phyloP scores from a whole-genome alignment of 2,329 filamentous ascomycete genomes.

The Colletotrichum navitas region DNA sequence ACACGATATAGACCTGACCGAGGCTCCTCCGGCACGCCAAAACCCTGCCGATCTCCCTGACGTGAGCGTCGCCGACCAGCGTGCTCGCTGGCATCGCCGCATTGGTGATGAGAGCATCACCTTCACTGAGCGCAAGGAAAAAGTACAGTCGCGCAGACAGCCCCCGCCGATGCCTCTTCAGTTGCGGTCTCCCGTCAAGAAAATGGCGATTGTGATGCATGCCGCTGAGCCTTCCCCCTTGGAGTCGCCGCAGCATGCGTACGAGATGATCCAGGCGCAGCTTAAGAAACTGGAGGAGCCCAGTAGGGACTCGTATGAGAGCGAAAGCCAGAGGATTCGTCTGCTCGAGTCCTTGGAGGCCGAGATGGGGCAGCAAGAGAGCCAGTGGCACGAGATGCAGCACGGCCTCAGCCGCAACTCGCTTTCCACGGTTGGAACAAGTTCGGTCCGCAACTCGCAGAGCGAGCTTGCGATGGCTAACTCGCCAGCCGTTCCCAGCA shows the following conservation, averaged over 20 bases:
- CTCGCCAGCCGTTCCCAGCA: background rate
- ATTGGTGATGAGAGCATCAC: conserved; percentile 70
- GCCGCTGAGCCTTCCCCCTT: conserved; percentile 65
- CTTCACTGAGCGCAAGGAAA: conserved; percentile 67
- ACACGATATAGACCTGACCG: conserved; percentile 41
- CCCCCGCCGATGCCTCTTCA: conserved; percentile 69
- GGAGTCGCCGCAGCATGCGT: conserved; percentile 64
- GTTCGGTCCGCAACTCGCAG: conserved; percentile 50
- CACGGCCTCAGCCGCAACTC: conserved; percentile 65
- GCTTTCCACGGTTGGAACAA: conserved; percentile 59
- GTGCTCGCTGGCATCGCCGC: conserved; percentile 64
- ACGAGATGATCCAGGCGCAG: conserved; percentile 65
- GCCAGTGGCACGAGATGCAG: conserved; percentile 70
- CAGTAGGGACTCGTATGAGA: conserved; percentile 52
- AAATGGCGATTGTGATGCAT: conserved; percentile 59
- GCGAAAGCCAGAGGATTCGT: conserved; percentile 58
- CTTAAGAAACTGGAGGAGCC: conserved; percentile 62
- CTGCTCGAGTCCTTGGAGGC: conserved; percentile 70
- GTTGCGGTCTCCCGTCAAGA: conserved; percentile 57
- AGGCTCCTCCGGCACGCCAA: conserved; percentile 46
- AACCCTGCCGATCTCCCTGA: conserved; percentile 46
- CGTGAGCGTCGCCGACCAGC: conserved; percentile 15
- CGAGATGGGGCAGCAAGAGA: conserved; percentile 72
- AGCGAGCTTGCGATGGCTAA: conserved; percentile 12
- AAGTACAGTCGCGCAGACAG: conserved; percentile 62